Base-by-base conservation (phyloP, 192 early-diverging fungal species). In the Podila minutissima region DNA sequence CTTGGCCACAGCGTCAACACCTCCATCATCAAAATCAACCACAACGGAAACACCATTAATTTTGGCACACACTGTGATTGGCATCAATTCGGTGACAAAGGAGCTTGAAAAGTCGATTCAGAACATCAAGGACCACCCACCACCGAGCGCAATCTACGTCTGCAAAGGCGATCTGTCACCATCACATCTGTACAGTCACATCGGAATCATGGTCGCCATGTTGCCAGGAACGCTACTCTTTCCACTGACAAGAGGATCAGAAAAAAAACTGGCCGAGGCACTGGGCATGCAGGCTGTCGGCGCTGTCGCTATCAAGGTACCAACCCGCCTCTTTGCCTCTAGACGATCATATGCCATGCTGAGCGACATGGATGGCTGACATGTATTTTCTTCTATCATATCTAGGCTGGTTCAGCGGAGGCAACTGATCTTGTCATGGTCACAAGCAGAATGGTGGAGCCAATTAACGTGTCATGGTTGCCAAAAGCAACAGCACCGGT, bases 41-140 rank as follows among this genome's bases (percentile, higher is more conserved):
- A 31, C 41, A 67, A 5, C 49, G 50, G 33, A 57, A 59, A 29
- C 59, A 31, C 71, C 77, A 17, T 35, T 22, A 9, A 73, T 81
- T 12, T 24, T 69, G 41, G 17, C 49, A 20, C 66, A 59, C 0
- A 41, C 50, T 7, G 59, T 59, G 2, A 69, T 81, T 17, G 77
- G 77, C 9, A 81, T 81, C 67, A 81, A 81, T 15, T 59, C 77
- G 2, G 63, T 81, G 7, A 81, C 77, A 37, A 81, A 71, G 33
- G 46, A 60, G 13, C 19, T 81, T 24, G 77, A 81, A 38, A 31
- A 71, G 29, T 81, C 77, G 19, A 72, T 81, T 26, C 66, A 73
- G n/a, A 28, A 81, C 33, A 26, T 69, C 6, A 24, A 31, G 2
- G 17, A 55, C 3, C 24, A 69, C 31, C 62, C 71, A 22, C 48